These are phyloP conservation scores for Solanum ossicruentum DNA, from an alignment of 257 asterid genomes.

Conservation along the genomic window DNA sequence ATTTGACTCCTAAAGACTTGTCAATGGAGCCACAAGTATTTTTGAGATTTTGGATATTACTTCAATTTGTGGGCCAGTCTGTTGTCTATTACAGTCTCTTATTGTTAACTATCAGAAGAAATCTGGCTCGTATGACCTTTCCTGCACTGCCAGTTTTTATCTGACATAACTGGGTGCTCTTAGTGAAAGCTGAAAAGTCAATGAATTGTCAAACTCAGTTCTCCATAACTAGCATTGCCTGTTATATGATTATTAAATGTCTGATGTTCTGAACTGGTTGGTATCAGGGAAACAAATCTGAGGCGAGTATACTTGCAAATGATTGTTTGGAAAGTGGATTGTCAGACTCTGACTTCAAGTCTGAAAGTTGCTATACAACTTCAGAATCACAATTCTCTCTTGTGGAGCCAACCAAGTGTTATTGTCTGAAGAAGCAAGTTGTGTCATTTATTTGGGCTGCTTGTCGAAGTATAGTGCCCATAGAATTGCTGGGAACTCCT, in stretches of 20 bases:
- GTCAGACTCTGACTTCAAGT: background rate
- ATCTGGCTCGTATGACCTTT: background rate
- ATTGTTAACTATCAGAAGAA: background rate
- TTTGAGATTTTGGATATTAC: background rate
- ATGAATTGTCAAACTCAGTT: background rate
- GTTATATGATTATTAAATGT: background rate
- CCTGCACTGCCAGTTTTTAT: background rate
- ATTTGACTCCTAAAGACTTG: background rate
- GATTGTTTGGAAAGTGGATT: conserved; percentile 6
- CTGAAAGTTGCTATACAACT: conserved; percentile 7
- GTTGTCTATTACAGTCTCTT: background rate
- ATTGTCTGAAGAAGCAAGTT: conserved; percentile 64
- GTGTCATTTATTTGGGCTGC: conserved; percentile 76
- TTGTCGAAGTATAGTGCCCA: conserved; percentile 75
- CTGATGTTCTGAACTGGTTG: conserved; percentile 1
- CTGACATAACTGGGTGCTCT: background rate
- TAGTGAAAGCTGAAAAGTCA: background rate
- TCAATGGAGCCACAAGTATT: background rate
- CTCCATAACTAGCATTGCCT: background rate
- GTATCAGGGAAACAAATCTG: conserved; percentile 25
- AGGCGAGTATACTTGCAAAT: background rate
- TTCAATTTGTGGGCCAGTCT: background rate
- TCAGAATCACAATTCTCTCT: conserved; percentile 12
- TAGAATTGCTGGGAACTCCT: conserved; percentile 51
- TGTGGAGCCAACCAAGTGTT: conserved; percentile 25